phyloP scores from a whole-genome alignment of 2,329 filamentous ascomycete genomes.

The Fusarium buxicola region DNA sequence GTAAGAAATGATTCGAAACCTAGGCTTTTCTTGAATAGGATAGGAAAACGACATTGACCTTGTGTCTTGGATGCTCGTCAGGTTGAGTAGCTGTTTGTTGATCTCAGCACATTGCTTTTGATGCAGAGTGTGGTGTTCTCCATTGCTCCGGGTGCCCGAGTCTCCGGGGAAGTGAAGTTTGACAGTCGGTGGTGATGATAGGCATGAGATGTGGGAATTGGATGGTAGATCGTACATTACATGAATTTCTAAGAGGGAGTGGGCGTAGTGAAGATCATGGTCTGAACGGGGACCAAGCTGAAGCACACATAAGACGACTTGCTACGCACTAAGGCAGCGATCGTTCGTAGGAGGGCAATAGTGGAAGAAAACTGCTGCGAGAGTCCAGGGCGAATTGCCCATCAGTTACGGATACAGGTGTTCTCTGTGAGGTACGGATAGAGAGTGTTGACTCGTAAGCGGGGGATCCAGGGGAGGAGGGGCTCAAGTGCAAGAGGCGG shows the following conservation, averaged over 20 bases:
- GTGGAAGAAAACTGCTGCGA: conserved; percentile 1
- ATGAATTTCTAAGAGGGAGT: conserved; percentile 20
- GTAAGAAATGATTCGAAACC: neutral
- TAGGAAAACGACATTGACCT: no score
- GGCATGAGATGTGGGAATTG: conserved; percentile 15
- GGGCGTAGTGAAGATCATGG: conserved; percentile 31
- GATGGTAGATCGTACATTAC: conserved; percentile 19
- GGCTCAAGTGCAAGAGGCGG: conserved; percentile 15
- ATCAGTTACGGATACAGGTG: conserved; percentile 3
- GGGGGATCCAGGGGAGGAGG: conserved; percentile 18
- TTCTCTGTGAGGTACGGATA: conserved; percentile 1
- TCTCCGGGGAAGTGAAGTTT: conserved; percentile 2
- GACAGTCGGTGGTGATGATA: conserved; percentile 4
- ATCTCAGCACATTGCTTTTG: no score
- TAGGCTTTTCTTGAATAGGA: no score
- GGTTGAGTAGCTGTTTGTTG: no score
- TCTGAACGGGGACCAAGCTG: conserved; percentile 16
- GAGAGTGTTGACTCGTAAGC: conserved; percentile 19
- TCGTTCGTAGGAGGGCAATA: conserved; percentile 6
- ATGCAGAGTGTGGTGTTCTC: neutral
- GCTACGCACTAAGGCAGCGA: conserved; percentile 22
- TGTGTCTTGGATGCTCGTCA: no score
- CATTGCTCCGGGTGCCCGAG: neutral
- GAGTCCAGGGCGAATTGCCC: conserved; percentile 1
- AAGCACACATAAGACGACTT: conserved; percentile 31